These are phyloP conservation scores for Neospermospora avenae DNA, from an alignment of 2,329 filamentous ascomycete genomes.

Conservation along the genomic window DNA sequence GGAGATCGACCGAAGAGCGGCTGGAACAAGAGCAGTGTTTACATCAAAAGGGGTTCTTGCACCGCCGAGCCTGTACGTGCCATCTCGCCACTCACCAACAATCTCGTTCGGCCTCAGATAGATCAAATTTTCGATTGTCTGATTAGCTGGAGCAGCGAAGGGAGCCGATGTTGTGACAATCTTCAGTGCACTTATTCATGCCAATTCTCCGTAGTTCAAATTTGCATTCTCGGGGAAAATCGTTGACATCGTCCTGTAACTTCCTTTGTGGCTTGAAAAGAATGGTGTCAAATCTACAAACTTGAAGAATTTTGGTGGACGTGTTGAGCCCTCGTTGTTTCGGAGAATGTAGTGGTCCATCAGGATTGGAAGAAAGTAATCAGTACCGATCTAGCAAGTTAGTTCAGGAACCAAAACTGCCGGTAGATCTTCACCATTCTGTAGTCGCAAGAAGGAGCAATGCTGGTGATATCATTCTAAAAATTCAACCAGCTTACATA, in stretches of 20 bases:
- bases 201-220: slow-evolving; percentile 51
- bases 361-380: slow-evolving; percentile 57
- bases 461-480: slow-evolving; percentile 50
- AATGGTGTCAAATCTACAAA: neutral
- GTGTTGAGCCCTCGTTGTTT: slow-evolving; percentile 39
- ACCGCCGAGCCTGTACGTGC: slow-evolving; percentile 55
- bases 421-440: slow-evolving; percentile 43
- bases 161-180: slow-evolving; percentile 54
- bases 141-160: slow-evolving; percentile 47
- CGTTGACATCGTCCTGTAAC: slow-evolving; percentile 43
- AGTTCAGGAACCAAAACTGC: neutral
- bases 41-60: slow-evolving; percentile 64
- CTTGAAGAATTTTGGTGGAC: slow-evolving; percentile 38
- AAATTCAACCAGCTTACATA: slow-evolving; percentile 59
- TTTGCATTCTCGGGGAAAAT: slow-evolving; percentile 49
- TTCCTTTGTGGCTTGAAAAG: neutral
- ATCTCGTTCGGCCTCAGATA: slow-evolving; percentile 51
- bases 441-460: slow-evolving; percentile 53
- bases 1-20: slow-evolving; percentile 56
- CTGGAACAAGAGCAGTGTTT: slow-evolving; percentile 60
- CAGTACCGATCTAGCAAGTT: slow-evolving; percentile 50
- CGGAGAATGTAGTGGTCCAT: slow-evolving; percentile 57
- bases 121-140: slow-evolving; percentile 52
- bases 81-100: slow-evolving; percentile 64
- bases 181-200: slow-evolving; percentile 51